phyloP scores from a whole-genome alignment of 768 basidiomycete genomes.

The Lactifluus volemus region DNA sequence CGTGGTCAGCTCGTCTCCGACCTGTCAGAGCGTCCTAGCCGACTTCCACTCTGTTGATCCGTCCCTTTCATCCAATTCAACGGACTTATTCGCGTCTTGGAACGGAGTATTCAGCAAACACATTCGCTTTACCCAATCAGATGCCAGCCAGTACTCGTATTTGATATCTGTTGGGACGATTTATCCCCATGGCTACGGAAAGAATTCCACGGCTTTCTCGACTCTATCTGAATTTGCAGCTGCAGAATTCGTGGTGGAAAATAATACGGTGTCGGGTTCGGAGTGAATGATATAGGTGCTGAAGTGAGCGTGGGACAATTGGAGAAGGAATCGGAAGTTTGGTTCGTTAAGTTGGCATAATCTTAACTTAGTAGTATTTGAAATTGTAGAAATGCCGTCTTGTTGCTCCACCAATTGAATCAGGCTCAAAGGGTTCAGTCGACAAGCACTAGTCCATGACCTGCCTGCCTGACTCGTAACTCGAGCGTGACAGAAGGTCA shows the following conservation, averaged over 20 bases:
- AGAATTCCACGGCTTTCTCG: conserved; percentile 6
- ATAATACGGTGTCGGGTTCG: background rate
- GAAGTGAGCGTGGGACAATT: background rate
- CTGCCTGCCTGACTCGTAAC: background rate
- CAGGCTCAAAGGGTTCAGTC: too few relatives aligned
- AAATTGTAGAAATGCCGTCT: background rate
- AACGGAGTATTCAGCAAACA: background rate
- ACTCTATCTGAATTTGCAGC: background rate
- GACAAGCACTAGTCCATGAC: background rate
- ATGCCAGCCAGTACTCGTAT: background rate
- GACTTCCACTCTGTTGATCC: background rate
- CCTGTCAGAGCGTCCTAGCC: conserved; percentile 2
- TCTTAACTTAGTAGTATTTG: too few relatives aligned
- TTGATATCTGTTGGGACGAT: background rate
- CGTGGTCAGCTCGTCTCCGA: background rate
- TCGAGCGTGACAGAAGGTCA: background rate
- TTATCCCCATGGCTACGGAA: conserved; percentile 11
- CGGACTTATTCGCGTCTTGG: background rate
- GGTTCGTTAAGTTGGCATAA: background rate
- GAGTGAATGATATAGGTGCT: background rate
- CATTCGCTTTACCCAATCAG: background rate
- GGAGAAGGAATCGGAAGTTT: background rate
- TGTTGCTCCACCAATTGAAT: too few relatives aligned
- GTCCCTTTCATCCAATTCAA: background rate
- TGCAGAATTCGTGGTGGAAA: background rate